Evolutionary conservation across 352 stramenopile genomes (phyloP).

Genomic region (Globisporangium acanthophoron): DNA sequence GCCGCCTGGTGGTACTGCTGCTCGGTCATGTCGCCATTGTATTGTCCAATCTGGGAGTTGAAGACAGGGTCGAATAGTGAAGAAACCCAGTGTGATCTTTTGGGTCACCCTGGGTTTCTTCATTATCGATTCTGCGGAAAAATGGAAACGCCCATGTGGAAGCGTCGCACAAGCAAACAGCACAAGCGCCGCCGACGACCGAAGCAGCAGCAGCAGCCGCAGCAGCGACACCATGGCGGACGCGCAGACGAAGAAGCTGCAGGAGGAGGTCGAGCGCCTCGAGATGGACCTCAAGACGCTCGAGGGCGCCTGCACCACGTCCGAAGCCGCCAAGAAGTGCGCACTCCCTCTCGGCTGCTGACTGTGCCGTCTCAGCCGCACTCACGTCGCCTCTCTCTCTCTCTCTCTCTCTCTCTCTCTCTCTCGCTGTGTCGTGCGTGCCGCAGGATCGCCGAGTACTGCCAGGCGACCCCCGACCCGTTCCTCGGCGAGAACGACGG

Average conservation of each 20-base stretch:
- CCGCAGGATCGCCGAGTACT: slow-evolving; percentile 67
- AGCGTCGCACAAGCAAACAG: background rate
- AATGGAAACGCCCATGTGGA: too few species aligned
- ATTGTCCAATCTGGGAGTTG: too few species aligned
- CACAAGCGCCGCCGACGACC: background rate
- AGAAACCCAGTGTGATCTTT: too few species aligned
- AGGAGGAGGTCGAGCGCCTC: slow-evolving; percentile 70
- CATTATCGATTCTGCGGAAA: too few species aligned
- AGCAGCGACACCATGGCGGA: slow-evolving; percentile 31
- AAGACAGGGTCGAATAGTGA: too few species aligned
- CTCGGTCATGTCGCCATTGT: too few species aligned
- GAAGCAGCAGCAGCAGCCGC: background rate
- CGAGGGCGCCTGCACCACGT: slow-evolving; percentile 69
- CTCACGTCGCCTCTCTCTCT: background rate
- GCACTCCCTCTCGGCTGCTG: background rate
- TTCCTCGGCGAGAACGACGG: slow-evolving; percentile 75
- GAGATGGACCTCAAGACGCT: slow-evolving; percentile 79
- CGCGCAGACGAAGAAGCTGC: slow-evolving; percentile 70
- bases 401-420: background rate
- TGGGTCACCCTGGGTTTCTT: too few species aligned
- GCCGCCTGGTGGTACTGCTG: too few species aligned
- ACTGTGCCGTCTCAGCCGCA: background rate
- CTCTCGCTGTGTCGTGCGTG: background rate
- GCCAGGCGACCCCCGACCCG: slow-evolving; percentile 60
- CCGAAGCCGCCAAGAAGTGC: slow-evolving; percentile 77